Base-by-base conservation (phyloP, 1,284 basidiomycete species). In the Marasmius sp. region DNA sequence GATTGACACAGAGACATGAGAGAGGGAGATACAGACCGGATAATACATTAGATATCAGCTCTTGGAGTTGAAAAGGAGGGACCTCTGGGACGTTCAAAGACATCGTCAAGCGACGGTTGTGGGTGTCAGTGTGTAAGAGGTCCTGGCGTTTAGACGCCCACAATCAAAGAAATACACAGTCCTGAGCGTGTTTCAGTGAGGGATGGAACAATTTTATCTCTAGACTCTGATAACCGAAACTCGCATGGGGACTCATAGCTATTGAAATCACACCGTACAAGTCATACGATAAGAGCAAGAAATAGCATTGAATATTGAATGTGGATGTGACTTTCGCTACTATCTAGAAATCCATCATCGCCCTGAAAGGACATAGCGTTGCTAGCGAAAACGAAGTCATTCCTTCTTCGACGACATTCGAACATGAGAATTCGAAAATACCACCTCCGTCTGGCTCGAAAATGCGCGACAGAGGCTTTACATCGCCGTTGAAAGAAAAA, bases 31-130 rank as follows among this genome's bases (percentile, higher is more conserved):
- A 72, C 67, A 38, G 70, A 53, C 72, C 69, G 14, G 77, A 73
- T 14, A 80, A 67, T 34, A 85, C 77, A 8, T 68, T 71, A 10
- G 80, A 73, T 57, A 88, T 75, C 9, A 89, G 72, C 6, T 77
- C 68, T 62, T 86, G 86, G 2, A 87, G 67, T 65, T 85, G 80
- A 69, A 86, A 89, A 7, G 86, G 87, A 10, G 85, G 86, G 11
- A 87, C 78, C 57, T 83, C 66, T 22, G 75, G 73, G 41, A 38
- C 20, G 27, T 38, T 54, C 16, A 54, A 18, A 27, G 50, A 22
- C 50, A 51, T 51, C 27, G 27, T 27, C 27, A 5, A 27, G 27
- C 27, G 27, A 27, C 27, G 27, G 27, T 27, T 27, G 27, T 27
- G 27, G 27, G 27, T 27, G 27, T 27, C 27, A 27, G 27, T 27